phyloP scores from a whole-genome alignment of 1,139 yeast genomes.

The Taphrina populina region DNA sequence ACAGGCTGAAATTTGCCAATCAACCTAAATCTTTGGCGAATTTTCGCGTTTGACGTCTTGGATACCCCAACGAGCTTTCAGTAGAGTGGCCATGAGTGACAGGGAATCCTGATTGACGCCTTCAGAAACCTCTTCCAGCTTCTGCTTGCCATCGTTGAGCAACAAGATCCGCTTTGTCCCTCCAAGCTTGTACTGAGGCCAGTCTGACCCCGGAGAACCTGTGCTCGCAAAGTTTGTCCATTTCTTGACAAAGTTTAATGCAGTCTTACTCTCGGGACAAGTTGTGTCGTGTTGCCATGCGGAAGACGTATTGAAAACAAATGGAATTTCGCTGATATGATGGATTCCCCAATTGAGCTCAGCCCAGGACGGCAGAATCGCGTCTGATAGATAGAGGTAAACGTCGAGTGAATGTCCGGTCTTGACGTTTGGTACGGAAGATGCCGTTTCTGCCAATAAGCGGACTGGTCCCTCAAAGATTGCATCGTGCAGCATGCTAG shows the following conservation, averaged over 20 bases:
- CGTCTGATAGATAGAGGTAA: constrained; percentile 20
- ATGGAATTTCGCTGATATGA: constrained; percentile 23
- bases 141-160: constrained; percentile 9
- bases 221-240: constrained; percentile 27
- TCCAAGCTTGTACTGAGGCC: constrained; percentile 5
- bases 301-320: constrained; percentile 18
- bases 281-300: constrained; percentile 11
- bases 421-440: constrained; percentile 11
- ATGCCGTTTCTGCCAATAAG: constrained; percentile 10
- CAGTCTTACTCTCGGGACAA: constrained; percentile 1
- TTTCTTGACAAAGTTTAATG: constrained; percentile 18
- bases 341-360: constrained; percentile 19
- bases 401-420: constrained; percentile 6
- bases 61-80: constrained; percentile 15
- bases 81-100: not conserved
- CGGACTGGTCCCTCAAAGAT: constrained; percentile 29
- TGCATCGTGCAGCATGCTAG: constrained; percentile 21
- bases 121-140: constrained; percentile 7
- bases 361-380: constrained; percentile 17
- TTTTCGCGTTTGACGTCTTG: constrained; percentile 5
- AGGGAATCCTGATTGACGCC: constrained; percentile 1
- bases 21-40: constrained; percentile 9
- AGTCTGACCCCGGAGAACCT: constrained; percentile 9
- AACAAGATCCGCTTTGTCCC: constrained; percentile 8
- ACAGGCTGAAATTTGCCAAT: too few relatives aligned